Evolutionary conservation across 768 basidiomycete species (phyloP).

Genomic region (Naganishia vishniacii): DNA sequence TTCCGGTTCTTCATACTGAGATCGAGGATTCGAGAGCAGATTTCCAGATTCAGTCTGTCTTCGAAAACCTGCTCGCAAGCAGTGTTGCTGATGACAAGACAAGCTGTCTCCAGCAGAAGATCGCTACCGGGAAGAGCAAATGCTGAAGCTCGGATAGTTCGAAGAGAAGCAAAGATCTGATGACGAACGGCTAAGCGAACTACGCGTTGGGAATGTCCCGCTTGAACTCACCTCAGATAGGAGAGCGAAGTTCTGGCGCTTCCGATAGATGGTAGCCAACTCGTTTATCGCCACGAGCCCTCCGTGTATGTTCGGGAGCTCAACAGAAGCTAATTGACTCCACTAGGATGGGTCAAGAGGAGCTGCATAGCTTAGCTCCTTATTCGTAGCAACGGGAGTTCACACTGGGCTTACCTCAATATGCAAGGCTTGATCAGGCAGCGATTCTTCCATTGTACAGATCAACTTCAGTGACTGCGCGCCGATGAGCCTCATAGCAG

Average conservation of each 20-base stretch:
- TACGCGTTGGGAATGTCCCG: background rate
- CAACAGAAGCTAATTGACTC: constrained; percentile 58
- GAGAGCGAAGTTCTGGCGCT: constrained; percentile 45
- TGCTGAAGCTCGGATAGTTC: constrained; percentile 57
- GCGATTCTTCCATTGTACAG: constrained; percentile 51
- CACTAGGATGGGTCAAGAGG: constrained; percentile 29
- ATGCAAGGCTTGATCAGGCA: background rate
- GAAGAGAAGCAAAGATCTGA: constrained; percentile 65
- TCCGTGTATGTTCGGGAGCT: constrained; percentile 72
- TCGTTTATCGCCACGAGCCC: constrained; percentile 68
- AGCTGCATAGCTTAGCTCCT: background rate
- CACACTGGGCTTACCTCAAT: constrained; percentile 7
- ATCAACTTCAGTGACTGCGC: constrained; percentile 68
- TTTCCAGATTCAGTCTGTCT: constrained; percentile 38
- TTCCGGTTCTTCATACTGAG: constrained; percentile 65
- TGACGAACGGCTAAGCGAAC: background rate
- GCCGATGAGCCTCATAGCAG: constrained; percentile 67
- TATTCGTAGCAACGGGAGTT: background rate
- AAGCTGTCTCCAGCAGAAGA: constrained; percentile 65
- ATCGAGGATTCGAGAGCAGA: constrained; percentile 57
- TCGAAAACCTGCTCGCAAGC: constrained; percentile 59
- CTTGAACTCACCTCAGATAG: constrained; percentile 53
- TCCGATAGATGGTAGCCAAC: constrained; percentile 54
- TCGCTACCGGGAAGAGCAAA: constrained; percentile 66
- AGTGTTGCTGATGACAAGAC: constrained; percentile 62